A percentile compares a stretch with the other conserved stretches of the same genome.
Evolutionary conservation across 2,329 filamentous ascomycete species (phyloP).

Genomic region (Paecilomyces niveus): DNA sequence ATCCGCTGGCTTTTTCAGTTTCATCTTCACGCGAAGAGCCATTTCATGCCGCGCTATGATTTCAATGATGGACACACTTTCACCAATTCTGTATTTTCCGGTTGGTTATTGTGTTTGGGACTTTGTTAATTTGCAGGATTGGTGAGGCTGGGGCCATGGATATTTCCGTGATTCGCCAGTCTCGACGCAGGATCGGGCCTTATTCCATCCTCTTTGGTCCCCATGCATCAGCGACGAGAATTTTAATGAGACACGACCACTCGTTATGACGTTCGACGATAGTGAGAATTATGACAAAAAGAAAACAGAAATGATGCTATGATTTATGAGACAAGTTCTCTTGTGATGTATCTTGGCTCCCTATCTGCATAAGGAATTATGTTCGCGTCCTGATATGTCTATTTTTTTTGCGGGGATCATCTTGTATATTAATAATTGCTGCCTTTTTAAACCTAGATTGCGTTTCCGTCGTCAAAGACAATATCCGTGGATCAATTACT

Average conservation of each 20-base stretch:
- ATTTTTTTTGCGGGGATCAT: not conserved
- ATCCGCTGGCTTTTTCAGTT: not conserved
- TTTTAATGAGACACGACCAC: not conserved
- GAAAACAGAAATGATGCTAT: not conserved
- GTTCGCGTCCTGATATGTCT: not conserved
- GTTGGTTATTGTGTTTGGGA: not conserved
- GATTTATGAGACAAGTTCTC: not conserved
- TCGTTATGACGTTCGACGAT: not conserved
- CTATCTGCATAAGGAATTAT: not conserved
- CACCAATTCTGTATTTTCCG: not conserved
- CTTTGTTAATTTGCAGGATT: not conserved
- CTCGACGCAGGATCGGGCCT: not conserved
- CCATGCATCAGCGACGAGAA: not conserved
- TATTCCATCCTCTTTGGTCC: not conserved
- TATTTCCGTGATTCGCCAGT: not conserved
- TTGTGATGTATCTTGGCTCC: not conserved
- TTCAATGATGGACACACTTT: not conserved
- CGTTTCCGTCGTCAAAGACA: not conserved
- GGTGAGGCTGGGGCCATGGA: not conserved
- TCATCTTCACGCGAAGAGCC: not conserved
- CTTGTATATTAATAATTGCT: not conserved
- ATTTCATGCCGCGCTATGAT: not conserved
- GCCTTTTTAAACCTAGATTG: not conserved
- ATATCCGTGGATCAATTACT: not conserved
- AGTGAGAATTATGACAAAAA: not conserved